A percentile compares a stretch with the other conserved stretches of the same genome.
Conservation (phyloP, 495 filamentous ascomycete genomes). For the Neurospora tetrasperma region DNA sequence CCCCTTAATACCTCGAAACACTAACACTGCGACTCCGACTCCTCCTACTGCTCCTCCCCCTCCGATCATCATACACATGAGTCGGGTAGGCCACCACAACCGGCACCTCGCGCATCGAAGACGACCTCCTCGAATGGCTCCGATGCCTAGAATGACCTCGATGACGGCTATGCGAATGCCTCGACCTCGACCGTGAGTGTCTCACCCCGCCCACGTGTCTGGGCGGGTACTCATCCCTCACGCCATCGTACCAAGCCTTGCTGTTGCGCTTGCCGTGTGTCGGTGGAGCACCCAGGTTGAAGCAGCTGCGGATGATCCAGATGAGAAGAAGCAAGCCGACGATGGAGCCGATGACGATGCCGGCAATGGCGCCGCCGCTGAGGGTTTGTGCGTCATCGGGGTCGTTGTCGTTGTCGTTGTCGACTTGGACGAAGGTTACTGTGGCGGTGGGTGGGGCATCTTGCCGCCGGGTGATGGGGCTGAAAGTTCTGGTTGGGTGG, state of each 20-base stretch:
- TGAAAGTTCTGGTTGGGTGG: not conserved
- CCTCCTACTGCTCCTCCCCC: not conserved
- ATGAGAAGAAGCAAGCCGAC: conserved; percentile 43
- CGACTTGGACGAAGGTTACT: conserved; percentile 7
- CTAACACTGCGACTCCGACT: not conserved
- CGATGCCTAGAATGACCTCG: not conserved
- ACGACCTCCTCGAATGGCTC: not conserved
- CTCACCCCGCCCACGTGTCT: not conserved
- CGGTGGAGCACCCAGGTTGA: conserved; percentile 27
- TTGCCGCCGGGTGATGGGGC: conserved; percentile 4
- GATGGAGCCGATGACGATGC: conserved; percentile 51
- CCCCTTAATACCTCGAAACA: conserved; percentile 1
- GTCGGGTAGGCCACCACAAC: conserved; percentile 8
- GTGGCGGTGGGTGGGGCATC: conserved; percentile 2
- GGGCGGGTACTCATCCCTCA: conserved; percentile 12
- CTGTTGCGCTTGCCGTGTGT: conserved; percentile 4
- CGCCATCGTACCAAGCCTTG: conserved; percentile 21
- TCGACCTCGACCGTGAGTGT: not conserved
- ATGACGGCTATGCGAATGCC: conserved; percentile 3
- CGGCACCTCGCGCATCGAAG: conserved; percentile 7
- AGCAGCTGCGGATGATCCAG: conserved; percentile 40
- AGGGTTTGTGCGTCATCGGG: conserved; percentile 25
- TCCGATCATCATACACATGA: not conserved
- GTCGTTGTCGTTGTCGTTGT: conserved; percentile 2
- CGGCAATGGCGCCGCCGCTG: conserved; percentile 45